Base-by-base conservation (phyloP, 129 eudicot species). In the Flaveria sonorensis region DNA sequence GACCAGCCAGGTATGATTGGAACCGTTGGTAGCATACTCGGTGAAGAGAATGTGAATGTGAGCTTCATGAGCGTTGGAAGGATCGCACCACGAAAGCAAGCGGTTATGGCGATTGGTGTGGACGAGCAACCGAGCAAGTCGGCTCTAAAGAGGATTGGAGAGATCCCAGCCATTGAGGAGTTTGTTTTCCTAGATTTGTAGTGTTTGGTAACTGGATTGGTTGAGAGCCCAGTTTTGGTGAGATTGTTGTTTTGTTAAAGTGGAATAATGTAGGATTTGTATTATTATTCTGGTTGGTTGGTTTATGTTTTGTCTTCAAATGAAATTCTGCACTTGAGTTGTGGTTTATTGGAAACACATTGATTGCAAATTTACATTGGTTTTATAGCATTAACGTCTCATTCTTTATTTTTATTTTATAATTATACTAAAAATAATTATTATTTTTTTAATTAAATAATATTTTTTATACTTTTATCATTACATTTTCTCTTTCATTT, bases 1-100 rank as follows among this genome's bases (percentile, higher is more conserved):
- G 98, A 94, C 65, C 98, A 94, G 81, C 98, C 98, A 0, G 98
- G 98, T 6, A 89, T 94, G 97, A 94, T 94, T 15, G 98, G 98
- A 14, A 86, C 24, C 50, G 97, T 94, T 28, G 98, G 98, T 20
- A 89, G 92, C 74, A 56, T 94, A 63, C 70, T 94, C 84, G 98
- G 93, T 16, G 89, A 93, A 77, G 97, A 93, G 84, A 93, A 93
- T 50, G 98, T 93, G 82, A 93, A 93, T 20, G 98, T 93, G 68
- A 94, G 93, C 78, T 94, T 94, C 70, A 94, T 94, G 98, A 94
- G 93, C 13, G 98, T 94, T 3, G 97, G 98, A 40, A 78, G 98
- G 82, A 78, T 84, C 11, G 98, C 97, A 4, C 98, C 97, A 0
- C 72, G 98, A 68, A 94, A 89, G 69, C 98, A 89, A 12, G 98